A percentile compares a stretch with the other conserved stretches of the same genome.
phyloP scores from a whole-genome alignment of 495 filamentous ascomycete genomes.

The Aspergillus leporis region DNA sequence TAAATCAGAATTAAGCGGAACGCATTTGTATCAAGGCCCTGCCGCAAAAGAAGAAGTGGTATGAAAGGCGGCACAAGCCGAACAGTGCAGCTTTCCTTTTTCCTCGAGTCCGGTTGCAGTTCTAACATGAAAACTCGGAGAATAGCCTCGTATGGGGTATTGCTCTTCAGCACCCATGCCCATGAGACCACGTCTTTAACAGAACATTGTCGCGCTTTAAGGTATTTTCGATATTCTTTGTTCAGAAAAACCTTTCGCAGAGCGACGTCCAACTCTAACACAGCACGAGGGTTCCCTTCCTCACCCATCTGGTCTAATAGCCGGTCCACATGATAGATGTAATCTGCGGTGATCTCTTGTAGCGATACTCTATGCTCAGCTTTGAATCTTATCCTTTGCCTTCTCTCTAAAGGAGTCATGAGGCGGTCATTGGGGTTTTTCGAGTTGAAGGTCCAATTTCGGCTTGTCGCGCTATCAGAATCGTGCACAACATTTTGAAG shows the following conservation, averaged over 20 bases:
- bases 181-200: conserved; percentile 55
- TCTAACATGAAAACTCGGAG: conserved; percentile 42
- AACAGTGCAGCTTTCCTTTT: conserved; percentile 6
- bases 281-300: not conserved
- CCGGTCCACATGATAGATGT: conserved; percentile 40
- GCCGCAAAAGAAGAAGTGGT: conserved; percentile 50
- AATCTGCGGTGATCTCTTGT: conserved; percentile 41
- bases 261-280: conserved; percentile 2
- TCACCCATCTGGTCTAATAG: conserved; percentile 16
- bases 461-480: conserved; percentile 7
- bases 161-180: conserved; percentile 57
- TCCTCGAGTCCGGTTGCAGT: conserved; percentile 27
- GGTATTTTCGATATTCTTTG: conserved; percentile 25
- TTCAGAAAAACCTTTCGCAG: conserved; percentile 38
- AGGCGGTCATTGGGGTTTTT: conserved; percentile 6
- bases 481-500: conserved; percentile 30
- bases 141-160: conserved; percentile 39
- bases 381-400: conserved; percentile 15
- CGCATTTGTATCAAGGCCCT: conserved; percentile 40
- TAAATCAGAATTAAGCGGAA: conserved; percentile 47
- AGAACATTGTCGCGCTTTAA: conserved; percentile 41
- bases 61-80: conserved; percentile 49
- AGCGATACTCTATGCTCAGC: conserved; percentile 24
- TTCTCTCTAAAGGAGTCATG: conserved; percentile 9
- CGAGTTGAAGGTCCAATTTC: conserved; percentile 5